Evolutionary conservation across 2,329 filamentous ascomycete species (phyloP), one percentile per base, ranked within the genome.

Genomic region (Ascomycota sp.): DNA sequence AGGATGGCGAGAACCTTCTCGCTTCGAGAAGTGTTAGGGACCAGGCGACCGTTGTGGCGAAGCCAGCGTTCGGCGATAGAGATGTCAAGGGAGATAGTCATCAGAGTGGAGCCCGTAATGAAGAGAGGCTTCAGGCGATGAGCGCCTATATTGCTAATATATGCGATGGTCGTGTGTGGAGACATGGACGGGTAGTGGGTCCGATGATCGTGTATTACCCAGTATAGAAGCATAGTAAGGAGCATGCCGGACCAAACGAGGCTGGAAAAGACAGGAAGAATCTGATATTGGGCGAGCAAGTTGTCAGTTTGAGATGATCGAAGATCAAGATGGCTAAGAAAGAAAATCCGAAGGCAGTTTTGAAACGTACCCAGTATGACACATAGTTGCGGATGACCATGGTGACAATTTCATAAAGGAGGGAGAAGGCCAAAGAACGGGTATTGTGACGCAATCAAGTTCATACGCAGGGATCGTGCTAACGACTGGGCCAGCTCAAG

Each of bases 31-130:
- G 64, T 54, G 53, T 94, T 93, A 37, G 69, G 75, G 3, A 75
- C 69, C 20, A 95, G 63, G 10, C 81, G 74, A 7, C 82, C 80
- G 15, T 59, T 63, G 53, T 94, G 85, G 27, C 86, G 74, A 30
- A 95, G 63, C 69, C 75, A 89, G 36, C 85, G 72, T 56, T 94
- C 86, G 10, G 76, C 59, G 31, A 78, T 51, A 19, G 76, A 70
- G 7, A 81, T 53, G 53, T 92, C 78, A 44, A 98, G 75, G 36
- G 79, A 74, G 29, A 91, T 59, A 15, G 81, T 77, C 5, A 78
- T 83, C 23, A 81, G 55, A 31, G 61, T 57, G 43, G 66, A 73
- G 41, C 79, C 75, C 22, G 72, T 60, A 43, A 89, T 74, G 58
- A 89, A 89, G 36, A 86, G 61, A 3, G 80, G 79, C 46, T 85